phyloP scores from a whole-genome alignment of 148 eudicot genomes.

The Silene uniflora region DNA sequence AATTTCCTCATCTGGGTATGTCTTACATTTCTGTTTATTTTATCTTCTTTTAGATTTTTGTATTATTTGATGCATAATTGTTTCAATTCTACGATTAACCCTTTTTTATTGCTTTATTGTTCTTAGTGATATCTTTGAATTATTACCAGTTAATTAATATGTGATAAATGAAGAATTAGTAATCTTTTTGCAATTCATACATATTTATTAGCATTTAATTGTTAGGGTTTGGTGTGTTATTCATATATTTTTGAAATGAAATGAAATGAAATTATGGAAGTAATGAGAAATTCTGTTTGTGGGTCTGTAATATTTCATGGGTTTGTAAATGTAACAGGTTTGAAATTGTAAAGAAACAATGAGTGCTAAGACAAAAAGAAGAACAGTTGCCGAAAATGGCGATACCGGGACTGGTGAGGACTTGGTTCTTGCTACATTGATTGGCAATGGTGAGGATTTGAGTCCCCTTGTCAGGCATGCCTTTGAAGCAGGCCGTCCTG shows the following conservation, averaged over 20 bases:
- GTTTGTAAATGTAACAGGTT: slow-evolving; percentile 13
- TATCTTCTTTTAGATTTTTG: background rate
- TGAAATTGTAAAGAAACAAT: slow-evolving; percentile 25
- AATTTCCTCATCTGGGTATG: slow-evolving; percentile 12
- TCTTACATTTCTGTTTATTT: background rate
- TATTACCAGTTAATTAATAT: background rate
- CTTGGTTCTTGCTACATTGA: slow-evolving; percentile 72
- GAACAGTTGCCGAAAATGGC: slow-evolving; percentile 61
- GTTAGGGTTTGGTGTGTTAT: slow-evolving; percentile 1
- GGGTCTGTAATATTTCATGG: slow-evolving; percentile 12
- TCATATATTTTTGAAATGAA: background rate
- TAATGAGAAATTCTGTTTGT: slow-evolving; percentile 20
- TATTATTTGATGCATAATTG: background rate
- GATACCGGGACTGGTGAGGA: slow-evolving; percentile 69
- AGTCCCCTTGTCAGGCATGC: slow-evolving; percentile 82
- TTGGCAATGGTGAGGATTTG: slow-evolving; percentile 85
- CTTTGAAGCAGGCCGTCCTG: slow-evolving; percentile 76
- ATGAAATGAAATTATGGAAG: slow-evolving; percentile 27
- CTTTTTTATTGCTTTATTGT: background rate
- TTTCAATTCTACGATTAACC: background rate
- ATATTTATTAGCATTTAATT: background rate
- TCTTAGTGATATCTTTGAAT: background rate
- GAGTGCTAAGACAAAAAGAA: slow-evolving; percentile 68
- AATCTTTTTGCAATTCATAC: background rate
- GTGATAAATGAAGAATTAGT: background rate